phyloP scores from a whole-genome alignment of 2,329 filamentous ascomycete species.

The Dendryphion nanum region DNA sequence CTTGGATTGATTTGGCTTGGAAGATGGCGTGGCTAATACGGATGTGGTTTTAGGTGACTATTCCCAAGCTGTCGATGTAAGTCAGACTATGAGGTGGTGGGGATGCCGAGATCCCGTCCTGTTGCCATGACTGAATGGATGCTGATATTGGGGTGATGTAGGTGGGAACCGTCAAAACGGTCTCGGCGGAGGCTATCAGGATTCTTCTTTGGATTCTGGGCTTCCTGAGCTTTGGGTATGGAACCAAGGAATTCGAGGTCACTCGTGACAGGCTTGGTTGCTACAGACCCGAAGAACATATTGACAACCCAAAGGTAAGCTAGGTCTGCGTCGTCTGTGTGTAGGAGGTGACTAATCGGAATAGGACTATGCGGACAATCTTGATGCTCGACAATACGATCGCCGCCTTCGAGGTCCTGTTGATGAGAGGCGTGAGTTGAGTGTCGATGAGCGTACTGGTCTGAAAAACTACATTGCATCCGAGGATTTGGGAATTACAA shows the following conservation, averaged over 20 bases:
- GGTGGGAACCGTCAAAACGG: conserved; percentile 82
- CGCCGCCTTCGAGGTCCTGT: conserved; percentile 76
- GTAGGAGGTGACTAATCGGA: conserved; percentile 6
- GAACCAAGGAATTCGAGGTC: conserved; percentile 81
- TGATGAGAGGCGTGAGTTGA: conserved; percentile 74
- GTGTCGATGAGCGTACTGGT: conserved; percentile 64
- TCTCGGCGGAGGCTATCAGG: conserved; percentile 86
- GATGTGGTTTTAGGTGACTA: conserved; percentile 62
- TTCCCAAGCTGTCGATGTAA: conserved; percentile 81
- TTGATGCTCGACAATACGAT: conserved; percentile 82
- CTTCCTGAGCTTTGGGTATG: conserved; percentile 85
- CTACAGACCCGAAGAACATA: conserved; percentile 72
- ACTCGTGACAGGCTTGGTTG: conserved; percentile 75
- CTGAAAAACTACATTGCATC: conserved; percentile 95
- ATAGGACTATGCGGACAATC: conserved; percentile 78
- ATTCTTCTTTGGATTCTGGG: conserved; percentile 85
- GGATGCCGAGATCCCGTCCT: no score
- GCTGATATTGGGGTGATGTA: conserved; percentile 8
- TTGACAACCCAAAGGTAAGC: conserved; percentile 65
- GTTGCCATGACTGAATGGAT: neutral
- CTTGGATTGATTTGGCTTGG: neutral
- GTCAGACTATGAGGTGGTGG: conserved; percentile 4
- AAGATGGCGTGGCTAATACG: conserved; percentile 59
- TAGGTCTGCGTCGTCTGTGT: no score
- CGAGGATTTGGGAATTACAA: conserved; percentile 74